Percentiles rank a stretch among this genome's conserved stretches.
Conservation (phyloP, 441 rosid species). For the Isatis lusitanica region DNA sequence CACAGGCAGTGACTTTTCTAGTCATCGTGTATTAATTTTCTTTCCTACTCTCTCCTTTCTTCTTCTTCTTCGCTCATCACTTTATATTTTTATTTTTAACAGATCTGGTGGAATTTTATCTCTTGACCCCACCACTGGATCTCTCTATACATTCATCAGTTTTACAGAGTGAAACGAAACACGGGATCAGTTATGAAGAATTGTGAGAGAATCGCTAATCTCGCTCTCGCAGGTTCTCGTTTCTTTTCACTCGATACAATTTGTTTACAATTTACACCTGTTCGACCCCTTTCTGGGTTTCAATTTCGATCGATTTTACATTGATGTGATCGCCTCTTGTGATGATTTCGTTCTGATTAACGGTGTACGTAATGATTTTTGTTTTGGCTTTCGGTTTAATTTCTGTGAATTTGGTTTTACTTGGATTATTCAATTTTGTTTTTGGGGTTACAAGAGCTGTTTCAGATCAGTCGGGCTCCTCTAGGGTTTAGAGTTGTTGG, state of each 20-base stretch:
- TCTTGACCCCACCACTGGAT: conserved; percentile 36
- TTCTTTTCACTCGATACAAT: background rate
- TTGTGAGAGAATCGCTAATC: conserved; percentile 70
- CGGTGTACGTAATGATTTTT: background rate
- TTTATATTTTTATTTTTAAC: background rate
- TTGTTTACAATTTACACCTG: background rate
- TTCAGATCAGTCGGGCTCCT: background rate
- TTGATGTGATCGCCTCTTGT: background rate
- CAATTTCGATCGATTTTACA: background rate
- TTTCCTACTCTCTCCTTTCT: background rate
- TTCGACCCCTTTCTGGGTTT: background rate
- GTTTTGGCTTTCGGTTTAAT: conserved; percentile 1
- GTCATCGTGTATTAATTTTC: conserved; percentile 26
- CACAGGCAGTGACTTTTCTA: conserved; percentile 25
- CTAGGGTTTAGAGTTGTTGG: conserved; percentile 26
- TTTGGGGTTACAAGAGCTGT: background rate
- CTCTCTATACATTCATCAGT: conserved; percentile 14
- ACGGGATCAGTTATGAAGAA: conserved; percentile 62
- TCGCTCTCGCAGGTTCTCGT: conserved; percentile 79
- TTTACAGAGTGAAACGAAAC: conserved; percentile 12
- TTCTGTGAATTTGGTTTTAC: background rate
- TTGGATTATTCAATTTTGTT: background rate
- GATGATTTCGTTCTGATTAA: conserved; percentile 14
- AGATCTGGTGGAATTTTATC: conserved; percentile 34
- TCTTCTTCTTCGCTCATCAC: background rate